These are phyloP conservation scores for Setomelanomma holmii DNA, from an alignment of 2,329 filamentous ascomycete genomes.

Conservation along the genomic window DNA sequence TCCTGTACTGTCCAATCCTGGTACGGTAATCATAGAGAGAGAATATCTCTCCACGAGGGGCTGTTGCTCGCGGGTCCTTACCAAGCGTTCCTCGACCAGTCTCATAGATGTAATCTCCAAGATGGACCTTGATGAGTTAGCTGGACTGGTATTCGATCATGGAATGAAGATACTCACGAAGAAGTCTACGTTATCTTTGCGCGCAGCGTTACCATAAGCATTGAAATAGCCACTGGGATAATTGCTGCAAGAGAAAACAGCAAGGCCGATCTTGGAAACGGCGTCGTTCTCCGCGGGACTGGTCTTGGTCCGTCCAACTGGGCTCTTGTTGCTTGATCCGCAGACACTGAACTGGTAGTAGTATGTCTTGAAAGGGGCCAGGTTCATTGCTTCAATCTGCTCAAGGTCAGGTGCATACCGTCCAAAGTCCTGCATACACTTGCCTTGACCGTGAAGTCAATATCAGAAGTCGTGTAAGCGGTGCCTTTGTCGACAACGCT, in stretches of 20 bases:
- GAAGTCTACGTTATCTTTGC: constrained; percentile 62
- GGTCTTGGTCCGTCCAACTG: constrained; percentile 74
- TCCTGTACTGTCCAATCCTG: constrained; percentile 50
- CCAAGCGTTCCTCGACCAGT: constrained; percentile 38
- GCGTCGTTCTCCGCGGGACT: constrained; percentile 65
- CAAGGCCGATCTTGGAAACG: constrained; percentile 65
- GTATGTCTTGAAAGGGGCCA: constrained; percentile 70
- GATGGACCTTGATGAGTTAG: constrained; percentile 43
- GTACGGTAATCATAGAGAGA: constrained; percentile 55
- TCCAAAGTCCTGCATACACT: background rate
- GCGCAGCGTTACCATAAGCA: constrained; percentile 51
- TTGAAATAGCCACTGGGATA: constrained; percentile 58
- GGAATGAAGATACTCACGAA: constrained; percentile 46
- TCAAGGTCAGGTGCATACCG: constrained; percentile 10
- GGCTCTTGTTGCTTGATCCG: constrained; percentile 65
- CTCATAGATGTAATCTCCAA: constrained; percentile 56
- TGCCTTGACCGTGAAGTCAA: constrained; percentile 78
- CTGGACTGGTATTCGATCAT: background rate
- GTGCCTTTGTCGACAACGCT: constrained; percentile 63
- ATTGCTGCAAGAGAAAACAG: constrained; percentile 74
- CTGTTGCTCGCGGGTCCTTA: constrained; percentile 26
- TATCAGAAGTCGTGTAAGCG: constrained; percentile 74
- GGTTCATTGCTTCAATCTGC: constrained; percentile 68
- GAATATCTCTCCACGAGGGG: constrained; percentile 47
- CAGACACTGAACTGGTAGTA: constrained; percentile 76